These are phyloP conservation scores for Penicillium sumatraense DNA, from an alignment of 2,329 filamentous ascomycete species.

Conservation along the genomic window DNA sequence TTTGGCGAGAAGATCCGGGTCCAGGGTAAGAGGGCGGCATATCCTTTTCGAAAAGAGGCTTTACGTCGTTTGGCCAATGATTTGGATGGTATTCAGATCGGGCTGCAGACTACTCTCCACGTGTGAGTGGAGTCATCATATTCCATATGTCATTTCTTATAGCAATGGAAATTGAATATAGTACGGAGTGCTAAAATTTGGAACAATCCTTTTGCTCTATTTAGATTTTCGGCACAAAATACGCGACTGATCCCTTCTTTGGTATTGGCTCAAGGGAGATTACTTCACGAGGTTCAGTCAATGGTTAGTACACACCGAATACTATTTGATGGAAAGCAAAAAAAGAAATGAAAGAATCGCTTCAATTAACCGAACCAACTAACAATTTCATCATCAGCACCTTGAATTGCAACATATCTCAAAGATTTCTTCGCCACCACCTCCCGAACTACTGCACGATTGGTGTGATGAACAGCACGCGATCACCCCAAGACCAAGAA, in stretches of 20 bases:
- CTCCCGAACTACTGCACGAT: not conserved
- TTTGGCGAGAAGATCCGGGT: constrained; percentile 8
- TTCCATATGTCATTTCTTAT: not conserved
- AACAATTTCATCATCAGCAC: not conserved
- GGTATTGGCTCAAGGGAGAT: constrained; percentile 1
- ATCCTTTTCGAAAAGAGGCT: constrained; percentile 14
- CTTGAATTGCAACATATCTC: constrained; percentile 5
- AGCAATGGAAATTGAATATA: not conserved
- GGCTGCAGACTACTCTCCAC: constrained; percentile 13
- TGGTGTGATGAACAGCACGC: constrained; percentile 3
- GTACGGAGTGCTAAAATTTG: too few species aligned
- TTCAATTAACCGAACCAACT: not conserved
- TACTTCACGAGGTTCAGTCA: constrained; percentile 2
- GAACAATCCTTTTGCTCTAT: not conserved
- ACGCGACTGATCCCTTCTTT: constrained; percentile 4
- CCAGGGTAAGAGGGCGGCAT: constrained; percentile 6
- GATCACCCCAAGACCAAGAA: not conserved
- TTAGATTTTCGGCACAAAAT: constrained; percentile 4
- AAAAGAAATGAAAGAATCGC: too few species aligned
- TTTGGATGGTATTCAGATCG: constrained; percentile 9
- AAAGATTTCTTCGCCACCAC: constrained; percentile 3
- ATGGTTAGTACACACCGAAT: too few species aligned
- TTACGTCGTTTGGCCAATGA: constrained; percentile 8
- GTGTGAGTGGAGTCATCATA: constrained; percentile 5
- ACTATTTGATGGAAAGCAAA: too few species aligned